Evolutionary conservation across 768 basidiomycete species (phyloP).

Genomic region (Lentinula detonsa): DNA sequence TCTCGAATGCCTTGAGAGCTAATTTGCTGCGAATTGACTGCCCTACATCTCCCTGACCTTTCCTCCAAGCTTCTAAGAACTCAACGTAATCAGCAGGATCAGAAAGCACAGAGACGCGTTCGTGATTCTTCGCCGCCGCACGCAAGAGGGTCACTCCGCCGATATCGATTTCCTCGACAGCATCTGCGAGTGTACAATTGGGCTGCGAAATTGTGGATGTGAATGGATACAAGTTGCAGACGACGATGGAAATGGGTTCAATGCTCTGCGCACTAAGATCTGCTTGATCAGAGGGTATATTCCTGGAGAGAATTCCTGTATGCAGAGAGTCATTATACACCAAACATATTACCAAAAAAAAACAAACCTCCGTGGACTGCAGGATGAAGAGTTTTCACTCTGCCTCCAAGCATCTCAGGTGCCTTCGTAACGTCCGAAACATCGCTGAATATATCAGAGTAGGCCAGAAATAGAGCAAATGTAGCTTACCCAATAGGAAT

Average conservation of each 20-base stretch:
- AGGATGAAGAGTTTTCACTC: constrained; percentile 97
- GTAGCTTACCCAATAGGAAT: constrained; percentile 78
- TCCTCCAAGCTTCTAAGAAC: constrained; percentile 74
- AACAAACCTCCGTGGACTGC: constrained; percentile 89
- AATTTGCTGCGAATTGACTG: constrained; percentile 68
- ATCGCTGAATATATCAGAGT: constrained; percentile 51
- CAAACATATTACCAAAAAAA: background rate
- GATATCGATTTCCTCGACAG: constrained; percentile 98
- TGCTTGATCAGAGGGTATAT: constrained; percentile 82
- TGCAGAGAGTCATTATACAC: background rate
- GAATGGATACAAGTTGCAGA: constrained; percentile 99
- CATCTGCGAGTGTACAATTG: constrained; percentile 83
- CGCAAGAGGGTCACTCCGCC: constrained; percentile 97
- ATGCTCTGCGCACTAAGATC: constrained; percentile 84
- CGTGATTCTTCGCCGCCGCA: constrained; percentile 98
- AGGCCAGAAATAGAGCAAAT: background rate
- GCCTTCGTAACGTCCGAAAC: constrained; percentile 97
- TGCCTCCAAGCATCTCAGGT: constrained; percentile 97
- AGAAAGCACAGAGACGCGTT: constrained; percentile 82
- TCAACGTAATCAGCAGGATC: constrained; percentile 83
- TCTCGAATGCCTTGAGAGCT: constrained; percentile 95
- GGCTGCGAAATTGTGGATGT: constrained; percentile 85
- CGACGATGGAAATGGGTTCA: constrained; percentile 91
- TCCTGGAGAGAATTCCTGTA: constrained; percentile 88
- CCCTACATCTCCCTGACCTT: constrained; percentile 69